Evolutionary conservation across 2,329 filamentous ascomycete genomes (phyloP), one percentile per base, ranked within the genome.

Genomic region (Aspergillus nomiae): DNA sequence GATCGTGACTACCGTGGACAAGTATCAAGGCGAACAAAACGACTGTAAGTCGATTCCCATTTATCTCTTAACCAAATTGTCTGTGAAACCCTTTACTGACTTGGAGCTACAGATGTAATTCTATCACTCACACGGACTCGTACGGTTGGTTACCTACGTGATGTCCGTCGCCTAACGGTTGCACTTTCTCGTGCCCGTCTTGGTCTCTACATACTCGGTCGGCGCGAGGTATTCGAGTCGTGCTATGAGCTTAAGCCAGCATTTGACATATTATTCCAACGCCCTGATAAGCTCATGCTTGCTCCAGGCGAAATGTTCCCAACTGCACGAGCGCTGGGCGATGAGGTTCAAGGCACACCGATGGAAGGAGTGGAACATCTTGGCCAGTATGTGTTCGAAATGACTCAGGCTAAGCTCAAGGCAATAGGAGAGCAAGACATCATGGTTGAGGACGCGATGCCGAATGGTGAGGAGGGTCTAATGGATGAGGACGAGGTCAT

Each of bases 21-120:
- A 97, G 77, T 99, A 98, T 74, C 95, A 99, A 81, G 96, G 95
- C 76, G 95, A 99, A 83, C 95, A 99, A 80, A 99, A 99, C 78
- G 95, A 99, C 74, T 98, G 92, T 95, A 85, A 85, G 91, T 87
- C n/a, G 43, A 32, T 19, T 19, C 38, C 7, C 14, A 24, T 28
- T 26, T 28, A 53, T 32, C 38, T 46, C n/a, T n/a, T 21, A 5
- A 19, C 21, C 1, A 19, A n/a, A 34, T 51, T 51, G 3, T 30
- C 36, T 16, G 30, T 46, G n/a, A 53, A 12, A 7, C 3, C 12
- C 16, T 24, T 55, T 62, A 56, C 67, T 74, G 60, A 73, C 45
- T 43, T 61, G 14, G n/a, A 26, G 14, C n/a, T 38, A 28, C 62
- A 95, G 92, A 97, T 73, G 88, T 99, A 69, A 96, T 99, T 71